Evolutionary conservation across 2,329 filamentous ascomycete species (phyloP).

Genomic region (Neopestalotiopsis rosae): DNA sequence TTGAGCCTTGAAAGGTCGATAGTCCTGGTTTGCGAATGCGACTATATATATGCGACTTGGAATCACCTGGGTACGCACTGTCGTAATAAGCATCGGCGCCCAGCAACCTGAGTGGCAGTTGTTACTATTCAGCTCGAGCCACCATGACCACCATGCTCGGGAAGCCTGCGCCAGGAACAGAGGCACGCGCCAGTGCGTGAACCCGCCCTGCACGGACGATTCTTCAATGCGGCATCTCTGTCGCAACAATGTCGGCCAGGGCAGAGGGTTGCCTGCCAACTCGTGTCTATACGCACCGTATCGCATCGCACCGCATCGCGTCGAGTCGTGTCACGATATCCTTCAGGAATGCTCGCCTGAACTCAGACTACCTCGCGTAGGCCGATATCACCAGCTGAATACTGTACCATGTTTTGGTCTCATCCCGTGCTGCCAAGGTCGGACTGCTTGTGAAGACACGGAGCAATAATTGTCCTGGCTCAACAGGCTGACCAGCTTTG

Average conservation of each 20-base stretch:
- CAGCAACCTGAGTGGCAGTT: background rate
- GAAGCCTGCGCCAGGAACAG: background rate
- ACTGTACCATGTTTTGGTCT: background rate
- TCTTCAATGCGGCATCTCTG: background rate
- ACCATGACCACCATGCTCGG: background rate
- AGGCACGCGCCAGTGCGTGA: background rate
- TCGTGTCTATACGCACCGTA: background rate
- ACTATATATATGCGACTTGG: background rate
- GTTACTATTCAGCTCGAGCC: conserved; percentile 2
- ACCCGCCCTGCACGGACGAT: background rate
- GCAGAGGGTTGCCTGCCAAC: background rate
- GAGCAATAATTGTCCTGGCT: background rate
- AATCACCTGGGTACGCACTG: background rate
- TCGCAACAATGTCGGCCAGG: background rate
- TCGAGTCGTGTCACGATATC: background rate
- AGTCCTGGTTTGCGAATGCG: background rate
- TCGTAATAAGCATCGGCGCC: background rate
- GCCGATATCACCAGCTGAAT: background rate
- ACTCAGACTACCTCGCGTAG: background rate
- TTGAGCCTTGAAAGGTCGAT: background rate
- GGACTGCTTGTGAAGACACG: background rate
- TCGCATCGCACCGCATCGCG: background rate
- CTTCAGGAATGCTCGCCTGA: background rate
- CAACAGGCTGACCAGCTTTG: background rate
- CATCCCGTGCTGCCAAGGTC: background rate